Conservation (phyloP, 2,329 filamentous ascomycete species). For the Cryphonectria radicalis region DNA sequence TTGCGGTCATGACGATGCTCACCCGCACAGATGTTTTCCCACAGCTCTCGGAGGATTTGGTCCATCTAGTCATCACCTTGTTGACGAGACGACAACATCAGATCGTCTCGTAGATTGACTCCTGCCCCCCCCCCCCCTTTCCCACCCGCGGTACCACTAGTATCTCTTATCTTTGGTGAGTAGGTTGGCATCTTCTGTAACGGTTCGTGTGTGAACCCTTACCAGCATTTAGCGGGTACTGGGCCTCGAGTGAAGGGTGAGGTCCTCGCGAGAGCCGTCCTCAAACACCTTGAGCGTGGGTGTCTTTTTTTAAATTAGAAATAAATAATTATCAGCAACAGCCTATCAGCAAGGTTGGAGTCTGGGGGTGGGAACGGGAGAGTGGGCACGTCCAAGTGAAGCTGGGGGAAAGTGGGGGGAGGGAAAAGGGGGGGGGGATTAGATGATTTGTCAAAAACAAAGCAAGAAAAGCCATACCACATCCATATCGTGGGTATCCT, state of each 20-base stretch:
- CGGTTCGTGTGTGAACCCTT: background rate
- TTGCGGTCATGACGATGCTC: background rate
- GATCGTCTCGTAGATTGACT: background rate
- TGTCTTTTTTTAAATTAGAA: background rate
- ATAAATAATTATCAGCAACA: background rate
- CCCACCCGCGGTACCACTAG: background rate
- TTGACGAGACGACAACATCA: background rate
- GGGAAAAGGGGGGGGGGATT: too few species aligned
- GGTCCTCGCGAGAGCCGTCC: slow-evolving; percentile 23
- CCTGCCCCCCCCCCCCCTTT: too few species aligned
- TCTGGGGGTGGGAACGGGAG: too few species aligned
- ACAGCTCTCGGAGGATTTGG: background rate
- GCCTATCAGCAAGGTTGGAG: background rate
- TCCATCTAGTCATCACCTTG: background rate
- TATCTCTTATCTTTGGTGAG: too few species aligned
- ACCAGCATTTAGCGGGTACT: slow-evolving; percentile 2
- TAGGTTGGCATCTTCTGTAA: background rate
- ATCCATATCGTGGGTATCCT: slow-evolving; percentile 23
- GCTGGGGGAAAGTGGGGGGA: background rate
- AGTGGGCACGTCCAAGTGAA: background rate
- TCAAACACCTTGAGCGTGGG: slow-evolving; percentile 22
- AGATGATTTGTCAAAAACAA: too few species aligned
- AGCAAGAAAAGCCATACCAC: background rate
- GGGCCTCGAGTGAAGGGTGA: slow-evolving; percentile 1
- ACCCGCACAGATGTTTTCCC: background rate